These are phyloP conservation scores for Panaeolus papilionaceus DNA, from an alignment of 768 basidiomycete species.

Conservation along the genomic window DNA sequence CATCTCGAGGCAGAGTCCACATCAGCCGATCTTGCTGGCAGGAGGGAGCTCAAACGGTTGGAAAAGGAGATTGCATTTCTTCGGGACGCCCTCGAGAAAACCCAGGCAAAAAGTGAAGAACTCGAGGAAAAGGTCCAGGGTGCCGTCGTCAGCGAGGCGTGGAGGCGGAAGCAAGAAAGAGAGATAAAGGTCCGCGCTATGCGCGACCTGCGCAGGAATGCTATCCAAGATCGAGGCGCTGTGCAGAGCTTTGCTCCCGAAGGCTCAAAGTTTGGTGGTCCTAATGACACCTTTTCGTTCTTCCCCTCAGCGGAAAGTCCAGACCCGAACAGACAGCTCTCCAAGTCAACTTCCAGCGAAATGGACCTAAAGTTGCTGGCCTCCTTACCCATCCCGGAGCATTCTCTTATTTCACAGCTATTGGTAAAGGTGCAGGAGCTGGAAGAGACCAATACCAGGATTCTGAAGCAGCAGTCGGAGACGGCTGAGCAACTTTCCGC, in stretches of 20 bases:
- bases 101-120: slow-evolving; percentile 73
- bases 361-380: background rate
- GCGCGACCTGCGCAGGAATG: slow-evolving; percentile 43
- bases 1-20: slow-evolving; percentile 74
- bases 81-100: slow-evolving; percentile 77
- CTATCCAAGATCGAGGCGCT: slow-evolving; percentile 33
- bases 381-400: slow-evolving; percentile 48
- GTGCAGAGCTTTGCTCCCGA: slow-evolving; percentile 69
- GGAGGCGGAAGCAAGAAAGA: slow-evolving; percentile 55
- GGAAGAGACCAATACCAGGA: slow-evolving; percentile 73
- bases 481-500: slow-evolving; percentile 67
- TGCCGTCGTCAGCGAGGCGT: slow-evolving; percentile 48
- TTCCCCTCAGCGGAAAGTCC: slow-evolving; percentile 34
- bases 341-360: background rate
- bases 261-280: slow-evolving; percentile 47
- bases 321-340: slow-evolving; percentile 14
- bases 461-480: slow-evolving; percentile 66
- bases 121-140: slow-evolving; percentile 70
- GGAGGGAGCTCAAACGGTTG: slow-evolving; percentile 70
- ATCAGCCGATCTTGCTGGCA: slow-evolving; percentile 69
- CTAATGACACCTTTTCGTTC: slow-evolving; percentile 36
- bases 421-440: slow-evolving; percentile 78
- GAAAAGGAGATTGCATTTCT: slow-evolving; percentile 83
- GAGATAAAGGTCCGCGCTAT: slow-evolving; percentile 61
- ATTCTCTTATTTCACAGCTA: slow-evolving; percentile 71